A percentile compares a stretch with the other conserved stretches of the same genome.
Conservation (phyloP, 2,329 filamentous ascomycete genomes). For the Fusarium sp. region DNA sequence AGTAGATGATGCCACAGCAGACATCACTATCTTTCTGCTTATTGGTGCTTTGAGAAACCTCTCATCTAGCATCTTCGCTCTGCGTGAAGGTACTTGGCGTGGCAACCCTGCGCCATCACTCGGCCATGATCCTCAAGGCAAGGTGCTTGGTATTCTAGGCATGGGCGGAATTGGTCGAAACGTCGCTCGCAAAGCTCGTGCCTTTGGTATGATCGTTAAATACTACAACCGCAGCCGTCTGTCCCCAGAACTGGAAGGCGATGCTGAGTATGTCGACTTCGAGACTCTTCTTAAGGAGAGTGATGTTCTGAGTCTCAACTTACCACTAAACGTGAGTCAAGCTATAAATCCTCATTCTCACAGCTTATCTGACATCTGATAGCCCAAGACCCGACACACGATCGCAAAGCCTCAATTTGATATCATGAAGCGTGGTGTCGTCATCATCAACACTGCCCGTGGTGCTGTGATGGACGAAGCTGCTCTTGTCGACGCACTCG, state of each 20-base stretch:
- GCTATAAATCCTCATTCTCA: neutral
- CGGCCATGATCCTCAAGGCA: slow-evolving; percentile 83
- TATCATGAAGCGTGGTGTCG: slow-evolving; percentile 81
- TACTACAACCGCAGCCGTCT: slow-evolving; percentile 79
- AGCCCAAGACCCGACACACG: slow-evolving; percentile 76
- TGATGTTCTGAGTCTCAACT: slow-evolving; percentile 83
- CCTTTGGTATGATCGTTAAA: slow-evolving; percentile 79
- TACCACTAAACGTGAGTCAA: slow-evolving; percentile 79
- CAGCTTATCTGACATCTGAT: neutral
- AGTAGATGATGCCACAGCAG: slow-evolving; percentile 85
- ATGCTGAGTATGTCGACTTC: slow-evolving; percentile 76
- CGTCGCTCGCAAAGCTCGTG: slow-evolving; percentile 77
- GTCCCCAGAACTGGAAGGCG: slow-evolving; percentile 64
- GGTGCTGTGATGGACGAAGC: slow-evolving; percentile 86
- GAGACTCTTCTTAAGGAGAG: slow-evolving; percentile 76
- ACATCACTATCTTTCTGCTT: slow-evolving; percentile 83
- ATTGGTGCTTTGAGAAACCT: slow-evolving; percentile 83
- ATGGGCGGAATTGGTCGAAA: slow-evolving; percentile 89
- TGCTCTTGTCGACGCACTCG: slow-evolving; percentile 79
- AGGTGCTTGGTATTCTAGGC: slow-evolving; percentile 82
- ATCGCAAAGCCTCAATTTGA: slow-evolving; percentile 77
- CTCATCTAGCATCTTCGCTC: slow-evolving; percentile 71
- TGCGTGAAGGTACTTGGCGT: slow-evolving; percentile 76
- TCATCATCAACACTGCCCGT: slow-evolving; percentile 85
- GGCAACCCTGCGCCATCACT: slow-evolving; percentile 67